Base-by-base conservation (phyloP, 2,329 filamentous ascomycete genomes). In the Aureobasidium pullulans region DNA sequence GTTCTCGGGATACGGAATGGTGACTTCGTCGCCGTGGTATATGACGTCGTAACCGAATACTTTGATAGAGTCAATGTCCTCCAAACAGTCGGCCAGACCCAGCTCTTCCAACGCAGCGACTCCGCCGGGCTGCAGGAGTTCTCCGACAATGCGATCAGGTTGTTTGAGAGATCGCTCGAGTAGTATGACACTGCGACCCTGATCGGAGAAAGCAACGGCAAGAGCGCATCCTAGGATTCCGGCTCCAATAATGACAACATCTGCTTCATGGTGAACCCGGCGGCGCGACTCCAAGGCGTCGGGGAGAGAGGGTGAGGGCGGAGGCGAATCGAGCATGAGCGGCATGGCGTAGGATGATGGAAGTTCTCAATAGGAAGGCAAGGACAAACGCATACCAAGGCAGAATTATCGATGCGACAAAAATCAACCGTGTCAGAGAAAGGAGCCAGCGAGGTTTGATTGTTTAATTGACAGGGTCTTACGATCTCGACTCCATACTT, bases 111-210 rank as follows among this genome's bases (percentile, higher is more conserved):
- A 79, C 7, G 94, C 89, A 56, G 84, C 79, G 36, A 96, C 86
- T 52, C 94, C 94, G 53, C 94, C 94, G 0, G 94, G 94, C 75
- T 99, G 94, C 67, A 99, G 78, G 64, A 99, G 77, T 77, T 99
- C 94, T 67, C 94, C 94, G 49, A 99, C 91, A 66, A 99, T 99
- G 64, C 94, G 86, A 76, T 97, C 88, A 19, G 94, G 94, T 77
- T 97, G 88, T 74, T 90, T 90, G 75, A 97, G 79, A 75, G 85
- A 95, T 68, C 84, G 84, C 77, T 99, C 94, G 53, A 99, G 83
- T 54, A 99, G 78, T 29, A 97, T 81, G 29, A 99, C 92, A 71
- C 89, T 95, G 63, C 94, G 85, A 57, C 91, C 92, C 76, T 97
- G 94, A 67, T 88, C 86, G 61, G 89, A 92, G 47, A 97, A 81